Conservation (phyloP, 495 filamentous ascomycete species). For the Pseudoneurospora amorphoporcata region DNA sequence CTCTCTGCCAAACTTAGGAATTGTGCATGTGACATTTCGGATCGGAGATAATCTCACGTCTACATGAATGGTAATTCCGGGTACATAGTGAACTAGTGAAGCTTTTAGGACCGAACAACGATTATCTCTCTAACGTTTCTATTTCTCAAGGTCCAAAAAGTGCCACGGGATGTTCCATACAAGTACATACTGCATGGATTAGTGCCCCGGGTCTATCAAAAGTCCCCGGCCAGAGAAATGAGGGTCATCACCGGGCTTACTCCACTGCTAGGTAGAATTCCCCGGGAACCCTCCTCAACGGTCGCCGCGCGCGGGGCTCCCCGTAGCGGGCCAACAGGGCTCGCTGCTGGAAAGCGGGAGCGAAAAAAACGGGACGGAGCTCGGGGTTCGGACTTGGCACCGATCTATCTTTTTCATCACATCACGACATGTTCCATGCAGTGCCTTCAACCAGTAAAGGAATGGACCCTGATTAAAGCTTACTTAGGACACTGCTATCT, state of each 20-base stretch:
- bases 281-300: not conserved
- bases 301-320: not conserved
- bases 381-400: not conserved
- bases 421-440: not conserved
- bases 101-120: not conserved
- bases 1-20: not conserved
- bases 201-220: not conserved
- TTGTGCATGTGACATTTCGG: not conserved
- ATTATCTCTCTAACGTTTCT: not conserved
- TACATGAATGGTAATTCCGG: not conserved
- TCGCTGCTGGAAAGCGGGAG: not conserved
- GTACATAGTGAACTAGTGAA: no score
- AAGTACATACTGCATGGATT: not conserved
- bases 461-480: not conserved
- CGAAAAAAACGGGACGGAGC: not conserved
- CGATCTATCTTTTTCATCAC: not conserved
- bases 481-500: not conserved
- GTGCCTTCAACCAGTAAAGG: not conserved
- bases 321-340: not conserved
- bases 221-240: not conserved
- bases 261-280: not conserved
- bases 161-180: not conserved
- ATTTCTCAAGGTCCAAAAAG: not conserved
- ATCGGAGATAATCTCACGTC: not conserved
- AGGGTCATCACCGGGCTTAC: not conserved